A percentile compares a stretch with the other conserved stretches of the same genome.
Evolutionary conservation across 352 stramenopile species (phyloP).

Genomic region (Blastocystis sp.): DNA sequence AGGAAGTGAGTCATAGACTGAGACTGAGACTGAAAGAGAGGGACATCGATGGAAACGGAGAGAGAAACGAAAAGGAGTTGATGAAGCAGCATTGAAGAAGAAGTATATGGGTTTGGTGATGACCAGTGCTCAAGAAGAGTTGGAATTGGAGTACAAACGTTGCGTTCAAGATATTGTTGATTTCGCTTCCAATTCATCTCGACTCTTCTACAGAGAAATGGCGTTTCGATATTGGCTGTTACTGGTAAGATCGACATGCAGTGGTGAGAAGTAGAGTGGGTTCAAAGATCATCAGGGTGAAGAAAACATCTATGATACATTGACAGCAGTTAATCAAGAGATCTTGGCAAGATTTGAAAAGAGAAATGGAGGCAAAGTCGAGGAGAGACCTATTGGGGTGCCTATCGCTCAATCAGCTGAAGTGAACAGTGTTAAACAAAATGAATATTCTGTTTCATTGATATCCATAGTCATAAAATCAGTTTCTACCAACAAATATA

Average conservation of each 20-base stretch:
- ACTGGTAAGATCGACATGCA: background rate
- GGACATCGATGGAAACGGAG: background rate
- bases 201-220: constrained; percentile 9
- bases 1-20: background rate
- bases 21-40: background rate
- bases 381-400: background rate
- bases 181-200: background rate
- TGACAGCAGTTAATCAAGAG: background rate
- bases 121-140: background rate
- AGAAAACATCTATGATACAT: background rate
- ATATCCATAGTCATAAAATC: background rate
- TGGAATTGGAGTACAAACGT: constrained; percentile 23
- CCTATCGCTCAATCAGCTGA: background rate
- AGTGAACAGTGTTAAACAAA: background rate
- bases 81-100: constrained; percentile 3
- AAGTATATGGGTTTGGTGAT: constrained; percentile 6
- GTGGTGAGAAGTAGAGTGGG: background rate
- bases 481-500: background rate
- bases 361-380: background rate
- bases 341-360: background rate
- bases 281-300: background rate
- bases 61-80: background rate
- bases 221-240: constrained; percentile 34
- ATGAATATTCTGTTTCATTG: too few species aligned
- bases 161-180: constrained; percentile 32